Percentiles rank a stretch among this genome's conserved stretches.
These are phyloP conservation scores for Xylaria multiplex DNA, from an alignment of 2,329 filamentous ascomycete genomes.

Conservation along the genomic window DNA sequence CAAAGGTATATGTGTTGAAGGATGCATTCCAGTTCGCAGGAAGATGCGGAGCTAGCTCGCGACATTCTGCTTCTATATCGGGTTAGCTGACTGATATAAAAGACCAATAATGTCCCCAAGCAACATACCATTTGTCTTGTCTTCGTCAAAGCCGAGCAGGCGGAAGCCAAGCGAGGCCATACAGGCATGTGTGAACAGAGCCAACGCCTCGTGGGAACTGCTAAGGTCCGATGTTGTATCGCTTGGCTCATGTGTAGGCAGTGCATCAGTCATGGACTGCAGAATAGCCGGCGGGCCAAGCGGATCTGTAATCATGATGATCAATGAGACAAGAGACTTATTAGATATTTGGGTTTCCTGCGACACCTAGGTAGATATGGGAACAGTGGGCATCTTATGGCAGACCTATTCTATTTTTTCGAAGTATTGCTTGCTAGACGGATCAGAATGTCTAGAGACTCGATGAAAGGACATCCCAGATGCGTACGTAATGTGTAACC, in stretches of 20 bases:
- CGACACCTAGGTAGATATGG: neutral
- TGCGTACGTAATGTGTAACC: neutral
- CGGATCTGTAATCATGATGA: constrained; percentile 49
- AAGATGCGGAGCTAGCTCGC: constrained; percentile 69
- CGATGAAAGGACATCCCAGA: neutral
- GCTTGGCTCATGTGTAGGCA: constrained; percentile 63
- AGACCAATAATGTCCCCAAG: neutral
- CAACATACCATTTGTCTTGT: constrained; percentile 72
- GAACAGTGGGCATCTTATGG: neutral
- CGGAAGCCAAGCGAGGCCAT: constrained; percentile 84
- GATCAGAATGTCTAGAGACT: constrained; percentile 1
- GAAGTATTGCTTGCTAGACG: neutral
- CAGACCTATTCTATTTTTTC: neutral
- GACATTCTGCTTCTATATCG: constrained; percentile 64
- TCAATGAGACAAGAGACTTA: constrained; percentile 11
- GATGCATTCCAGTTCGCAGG: constrained; percentile 83
- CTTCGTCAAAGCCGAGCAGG: constrained; percentile 84
- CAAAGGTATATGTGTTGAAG: constrained; percentile 78
- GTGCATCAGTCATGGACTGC: constrained; percentile 66
- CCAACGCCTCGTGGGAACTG: constrained; percentile 82
- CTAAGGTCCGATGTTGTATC: constrained; percentile 72
- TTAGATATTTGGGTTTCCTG: neutral
- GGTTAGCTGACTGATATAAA: constrained; percentile 11
- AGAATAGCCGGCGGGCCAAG: constrained; percentile 60
- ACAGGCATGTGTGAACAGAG: constrained; percentile 83